Base-by-base conservation (phyloP, 169 alveolate species). In the Plasmodium reichenowi region DNA sequence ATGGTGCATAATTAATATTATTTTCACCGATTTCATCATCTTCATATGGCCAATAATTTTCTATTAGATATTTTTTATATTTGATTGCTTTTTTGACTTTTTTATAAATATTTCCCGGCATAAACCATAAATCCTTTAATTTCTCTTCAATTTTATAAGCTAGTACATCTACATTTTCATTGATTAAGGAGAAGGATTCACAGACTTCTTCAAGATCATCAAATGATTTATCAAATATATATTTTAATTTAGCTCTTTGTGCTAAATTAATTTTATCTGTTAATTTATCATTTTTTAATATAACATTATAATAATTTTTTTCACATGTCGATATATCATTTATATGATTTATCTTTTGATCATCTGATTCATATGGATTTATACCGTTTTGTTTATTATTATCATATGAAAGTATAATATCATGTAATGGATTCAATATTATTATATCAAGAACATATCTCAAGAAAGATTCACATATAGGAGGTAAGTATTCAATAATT, bases 381-480 rank as follows among this genome's bases (percentile, higher is more conserved):
- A 4, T 3, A 6, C 32, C 29, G 3, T 24, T 62, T 13, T 67
- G 6, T 10, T 50, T 12, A 24, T 20, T 22, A 38, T 5, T 88
- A 50, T 63, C 88, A 59, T 74, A 73, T 32, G 50, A 43, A 3
- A 74, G 15, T 20, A 88, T 20, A 48, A 64, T 72, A n/a, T 73
- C 91, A 38, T 70, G 88, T 17, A 68, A 62, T 12, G 88, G 88
- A 43, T 63, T 72, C 47, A 72, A 59, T 6, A 73, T 72, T 4
- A 78, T 68, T 3, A 50, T 59, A 26, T 68, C 88, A 8, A 87
- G 72, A 20, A 74, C 91, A 88, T 89, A 92, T 80, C 95, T 60
- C 48, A 92, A 67, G 72, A 94, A 94, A 88, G 93, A 90, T 76
- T 92, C 96, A 48, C 93, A 93, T 5, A 94, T 93, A 9, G 92